Evolutionary conservation across 2,329 filamentous ascomycete species (phyloP).

Genomic region (Penicillium sp.): DNA sequence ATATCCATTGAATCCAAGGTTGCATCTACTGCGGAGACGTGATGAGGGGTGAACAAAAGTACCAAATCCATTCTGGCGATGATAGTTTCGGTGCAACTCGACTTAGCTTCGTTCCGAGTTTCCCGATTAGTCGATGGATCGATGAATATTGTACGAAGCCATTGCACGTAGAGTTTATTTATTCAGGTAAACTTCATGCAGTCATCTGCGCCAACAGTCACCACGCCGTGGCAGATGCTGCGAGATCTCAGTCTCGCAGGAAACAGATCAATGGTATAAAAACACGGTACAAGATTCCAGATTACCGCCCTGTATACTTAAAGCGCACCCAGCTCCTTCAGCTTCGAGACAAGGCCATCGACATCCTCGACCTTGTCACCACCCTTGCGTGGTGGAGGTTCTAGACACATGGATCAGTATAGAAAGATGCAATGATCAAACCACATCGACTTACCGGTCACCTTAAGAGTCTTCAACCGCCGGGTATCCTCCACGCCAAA

Average conservation of each 20-base stretch:
- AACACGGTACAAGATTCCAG: constrained; percentile 15
- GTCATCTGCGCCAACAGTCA: too few relatives aligned
- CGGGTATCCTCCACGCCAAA: constrained; percentile 68
- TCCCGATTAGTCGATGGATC: background rate
- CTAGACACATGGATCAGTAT: constrained; percentile 39
- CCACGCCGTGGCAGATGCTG: background rate
- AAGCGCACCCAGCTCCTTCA: constrained; percentile 93
- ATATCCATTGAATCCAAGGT: too few relatives aligned
- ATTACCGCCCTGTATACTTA: constrained; percentile 39
- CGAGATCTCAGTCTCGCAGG: constrained; percentile 8
- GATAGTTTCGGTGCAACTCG: too few relatives aligned
- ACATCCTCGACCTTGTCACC: constrained; percentile 98
- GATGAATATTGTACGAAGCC: too few relatives aligned
- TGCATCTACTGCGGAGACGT: too few relatives aligned
- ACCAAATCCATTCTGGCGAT: background rate
- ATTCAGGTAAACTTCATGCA: too few relatives aligned
- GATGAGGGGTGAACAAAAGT: too few relatives aligned
- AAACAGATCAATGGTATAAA: constrained; percentile 23
- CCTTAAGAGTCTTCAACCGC: constrained; percentile 84
- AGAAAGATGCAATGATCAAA: constrained; percentile 6
- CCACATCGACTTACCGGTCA: constrained; percentile 58
- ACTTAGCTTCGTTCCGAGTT: too few relatives aligned
- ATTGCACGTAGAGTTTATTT: too few relatives aligned
- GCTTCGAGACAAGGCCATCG: constrained; percentile 82
- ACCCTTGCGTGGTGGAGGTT: constrained; percentile 80